Evolutionary conservation across 768 basidiomycete species (phyloP), one percentile per base, ranked within the genome.

Genomic region (Myochromella boudieri): DNA sequence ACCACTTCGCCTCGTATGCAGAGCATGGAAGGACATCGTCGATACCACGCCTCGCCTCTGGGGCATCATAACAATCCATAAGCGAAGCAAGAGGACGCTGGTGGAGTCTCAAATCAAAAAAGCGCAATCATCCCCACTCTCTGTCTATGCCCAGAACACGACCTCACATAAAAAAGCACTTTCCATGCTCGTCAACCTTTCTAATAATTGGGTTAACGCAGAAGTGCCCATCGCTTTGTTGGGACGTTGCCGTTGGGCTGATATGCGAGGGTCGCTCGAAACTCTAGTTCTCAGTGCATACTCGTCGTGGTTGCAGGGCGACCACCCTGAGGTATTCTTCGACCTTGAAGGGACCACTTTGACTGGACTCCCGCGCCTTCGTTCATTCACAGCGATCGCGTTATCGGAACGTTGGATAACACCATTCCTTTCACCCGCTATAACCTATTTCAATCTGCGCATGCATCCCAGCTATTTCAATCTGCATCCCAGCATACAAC

Each of bases 21-120:
- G 44, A 4, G 24, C 37, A 17, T 70, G 65, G 57, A 51, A 60
- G 45, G 52, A 58, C 36, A 51, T 65, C 22, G 44, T 66, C 29
- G 36, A 48, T 2, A 56, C 54, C 32, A 67, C 63, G 0, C 67
- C 67, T n/a, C 60, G 60, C 3, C 55, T 70, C 5, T 67, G 64
- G 65, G 66, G 66, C 1, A 65, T 67, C 29, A 46, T 69, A 21
- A 41, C 50, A 8, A 20, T 65, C 11, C 33, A 34, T 20, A 57
- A 41, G 20, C 43, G 37, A 2, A 45, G 45, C 2, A 44, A 52
- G 8, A 25, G 42, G 1, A 3, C 29, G 2, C 40, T 53, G 21
- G 36, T 67, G 6, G 26, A 48, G 6, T 38, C 28, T 7, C 62
- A 66, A 25, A 51, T 68, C 15, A 41, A 48, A 3, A 60, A 56